Evolutionary conservation across 2,329 filamentous ascomycete genomes (phyloP), one percentile per base, ranked within the genome.

Genomic region (Lecanicillium sp.): DNA sequence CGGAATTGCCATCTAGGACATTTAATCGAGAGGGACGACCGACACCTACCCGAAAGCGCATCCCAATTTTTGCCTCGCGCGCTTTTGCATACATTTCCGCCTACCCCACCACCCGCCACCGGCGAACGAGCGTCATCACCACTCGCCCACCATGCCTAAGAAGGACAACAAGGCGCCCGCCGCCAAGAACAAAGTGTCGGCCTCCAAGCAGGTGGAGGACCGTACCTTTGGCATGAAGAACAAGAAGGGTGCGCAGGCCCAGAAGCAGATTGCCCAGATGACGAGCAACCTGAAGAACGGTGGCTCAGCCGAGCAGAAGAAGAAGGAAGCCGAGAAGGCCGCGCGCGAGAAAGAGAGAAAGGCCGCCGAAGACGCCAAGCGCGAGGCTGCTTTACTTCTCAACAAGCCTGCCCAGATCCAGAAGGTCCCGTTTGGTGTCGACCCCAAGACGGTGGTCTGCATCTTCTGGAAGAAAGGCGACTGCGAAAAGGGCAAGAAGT

Each of bases 201-300:
- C 72, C 51, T 60, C 71, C 58, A 89, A 89, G 71, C 61, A 75
- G 37, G 87, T 90, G 54, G 89, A 93, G 54, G 93, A 98, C 75
- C 93, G 91, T 73, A 95, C 93, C 41, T 98, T 98, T 77, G 93
- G 93, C 60, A 97, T 98, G 93, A 98, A 98, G 74, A 98, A 98
- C 66, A 98, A 98, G 76, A 98, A 96, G 77, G 93, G 93, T 58
- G 86, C 82, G 49, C 84, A 81, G 44, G 91, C 90, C 48, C 88
- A 97, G 71, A 95, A 84, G 69, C 82, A 90, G 58, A 97, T 98
- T 64, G 84, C 87, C 51, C 87, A 90, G 60, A 80, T 98, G 66
- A 73, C 83, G 57, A 78, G 83, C 39, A 85, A 90, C 60, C 78
- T 83, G 44, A 82, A 85, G 56, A 77, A 79, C 49, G 83, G 85